phyloP scores from a whole-genome alignment of 106 monocot genomes.

The Agapanthus africanus region DNA sequence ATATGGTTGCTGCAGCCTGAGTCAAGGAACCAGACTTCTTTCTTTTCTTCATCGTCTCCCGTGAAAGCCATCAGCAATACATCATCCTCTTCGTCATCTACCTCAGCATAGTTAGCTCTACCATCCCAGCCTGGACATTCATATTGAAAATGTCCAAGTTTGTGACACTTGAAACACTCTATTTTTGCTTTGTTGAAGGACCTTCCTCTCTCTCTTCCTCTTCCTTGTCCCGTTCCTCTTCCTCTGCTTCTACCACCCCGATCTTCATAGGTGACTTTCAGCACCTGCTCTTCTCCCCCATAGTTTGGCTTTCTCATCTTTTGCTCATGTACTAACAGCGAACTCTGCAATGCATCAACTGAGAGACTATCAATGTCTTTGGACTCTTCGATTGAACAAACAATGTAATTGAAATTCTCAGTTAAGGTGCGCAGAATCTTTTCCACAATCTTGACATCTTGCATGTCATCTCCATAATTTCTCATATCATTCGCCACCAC shows the following conservation, averaged over 20 bases:
- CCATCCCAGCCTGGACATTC: too few species aligned
- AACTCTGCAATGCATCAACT: not conserved
- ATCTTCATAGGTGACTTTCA: not conserved
- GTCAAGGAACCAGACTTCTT: not conserved
- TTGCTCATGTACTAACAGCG: not conserved
- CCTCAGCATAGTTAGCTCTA: too few species aligned
- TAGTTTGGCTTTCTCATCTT: not conserved
- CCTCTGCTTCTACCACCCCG: not conserved
- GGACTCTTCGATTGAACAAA: not conserved
- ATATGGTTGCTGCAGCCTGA: not conserved
- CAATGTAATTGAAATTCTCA: not conserved
- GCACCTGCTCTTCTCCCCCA: not conserved
- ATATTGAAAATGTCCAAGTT: too few species aligned
- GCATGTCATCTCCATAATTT: not conserved
- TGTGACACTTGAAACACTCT: too few species aligned
- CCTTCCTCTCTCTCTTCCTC: not conserved
- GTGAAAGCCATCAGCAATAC: too few species aligned
- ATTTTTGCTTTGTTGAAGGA: not conserved
- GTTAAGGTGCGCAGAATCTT: constrained; percentile 1
- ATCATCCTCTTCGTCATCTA: too few species aligned
- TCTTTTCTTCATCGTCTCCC: too few species aligned
- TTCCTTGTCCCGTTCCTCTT: not conserved
- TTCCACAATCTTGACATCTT: not conserved
- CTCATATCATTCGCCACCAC: not conserved
- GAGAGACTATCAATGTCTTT: not conserved